phyloP scores from a whole-genome alignment of 768 basidiomycete species.

The Leucocoprinus sp. region DNA sequence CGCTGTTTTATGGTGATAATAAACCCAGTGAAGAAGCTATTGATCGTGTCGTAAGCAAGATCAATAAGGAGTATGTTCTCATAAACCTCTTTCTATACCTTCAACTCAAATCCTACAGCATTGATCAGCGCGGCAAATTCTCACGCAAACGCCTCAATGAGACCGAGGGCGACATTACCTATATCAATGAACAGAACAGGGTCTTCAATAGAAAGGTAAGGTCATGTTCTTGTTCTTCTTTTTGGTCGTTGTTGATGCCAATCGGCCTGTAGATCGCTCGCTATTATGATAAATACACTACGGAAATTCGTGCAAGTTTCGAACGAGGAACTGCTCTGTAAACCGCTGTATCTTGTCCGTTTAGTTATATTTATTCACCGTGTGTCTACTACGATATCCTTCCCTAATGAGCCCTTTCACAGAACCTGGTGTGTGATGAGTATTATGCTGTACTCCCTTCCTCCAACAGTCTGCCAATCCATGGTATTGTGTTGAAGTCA shows the following conservation, averaged over 20 bases:
- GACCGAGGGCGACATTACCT: conserved; percentile 93
- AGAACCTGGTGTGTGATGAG: too few relatives aligned
- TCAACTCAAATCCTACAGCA: conserved; percentile 32
- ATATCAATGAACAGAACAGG: conserved; percentile 97
- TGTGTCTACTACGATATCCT: too few relatives aligned
- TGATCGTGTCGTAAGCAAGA: conserved; percentile 83
- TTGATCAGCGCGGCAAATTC: conserved; percentile 86
- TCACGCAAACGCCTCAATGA: conserved; percentile 86
- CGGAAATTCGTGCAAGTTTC: conserved; percentile 95
- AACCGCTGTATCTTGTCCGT: conserved; percentile 5
- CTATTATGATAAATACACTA: conserved; percentile 95
- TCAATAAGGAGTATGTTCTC: conserved; percentile 81
- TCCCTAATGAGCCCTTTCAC: too few relatives aligned
- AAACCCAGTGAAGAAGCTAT: conserved; percentile 95
- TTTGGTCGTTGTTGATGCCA: too few relatives aligned
- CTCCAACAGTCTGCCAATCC: too few relatives aligned
- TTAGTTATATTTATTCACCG: too few relatives aligned
- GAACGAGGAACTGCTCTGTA: conserved; percentile 92
- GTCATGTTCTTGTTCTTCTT: not conserved
- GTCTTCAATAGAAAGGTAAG: conserved; percentile 95
- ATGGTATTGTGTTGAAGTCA: too few relatives aligned
- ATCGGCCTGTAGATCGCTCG: conserved; percentile 78
- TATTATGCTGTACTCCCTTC: too few relatives aligned
- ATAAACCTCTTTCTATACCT: not conserved
- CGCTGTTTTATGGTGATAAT: conserved; percentile 87